A percentile compares a stretch with the other conserved stretches of the same genome.
phyloP scores from a whole-genome alignment of 164 flowering plant genomes.

The Taxillus chinensis region DNA sequence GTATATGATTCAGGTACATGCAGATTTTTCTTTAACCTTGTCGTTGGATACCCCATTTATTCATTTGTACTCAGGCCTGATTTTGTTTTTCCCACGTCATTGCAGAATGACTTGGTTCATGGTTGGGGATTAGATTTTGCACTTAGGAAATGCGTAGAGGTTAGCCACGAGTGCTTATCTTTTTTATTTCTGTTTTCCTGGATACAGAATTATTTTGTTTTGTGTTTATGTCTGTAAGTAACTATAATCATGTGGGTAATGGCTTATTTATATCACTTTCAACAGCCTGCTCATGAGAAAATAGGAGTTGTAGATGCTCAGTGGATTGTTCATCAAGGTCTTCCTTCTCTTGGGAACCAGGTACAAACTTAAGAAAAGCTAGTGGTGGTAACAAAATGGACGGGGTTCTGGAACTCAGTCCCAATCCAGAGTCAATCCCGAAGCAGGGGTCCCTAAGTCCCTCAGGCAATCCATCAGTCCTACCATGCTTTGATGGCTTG shows the following conservation, averaged over 20 bases:
- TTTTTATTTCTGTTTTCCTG: not conserved
- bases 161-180: not conserved
- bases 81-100: not conserved
- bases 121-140: slow-evolving; percentile 1
- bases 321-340: slow-evolving; percentile 3
- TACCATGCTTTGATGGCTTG: no score
- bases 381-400: no score
- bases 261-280: not conserved
- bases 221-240: no score
- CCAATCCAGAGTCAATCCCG: no score
- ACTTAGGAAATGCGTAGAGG: slow-evolving; percentile 5
- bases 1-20: slow-evolving; percentile 2
- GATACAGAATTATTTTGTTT: no score
- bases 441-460: no score
- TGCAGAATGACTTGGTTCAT: slow-evolving; percentile 2
- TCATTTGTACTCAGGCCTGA: not conserved
- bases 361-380: not conserved
- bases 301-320: slow-evolving; percentile 4
- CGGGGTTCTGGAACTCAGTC: no score
- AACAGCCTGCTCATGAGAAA: slow-evolving; percentile 5
- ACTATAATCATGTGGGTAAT: no score
- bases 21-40: not conserved
- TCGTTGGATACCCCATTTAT: not conserved
- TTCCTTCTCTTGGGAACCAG: slow-evolving; percentile 4
- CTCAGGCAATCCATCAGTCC: no score